Evolutionary conservation across 495 filamentous ascomycete genomes (phyloP).

Genomic region (Lophiostoma macrostomum): DNA sequence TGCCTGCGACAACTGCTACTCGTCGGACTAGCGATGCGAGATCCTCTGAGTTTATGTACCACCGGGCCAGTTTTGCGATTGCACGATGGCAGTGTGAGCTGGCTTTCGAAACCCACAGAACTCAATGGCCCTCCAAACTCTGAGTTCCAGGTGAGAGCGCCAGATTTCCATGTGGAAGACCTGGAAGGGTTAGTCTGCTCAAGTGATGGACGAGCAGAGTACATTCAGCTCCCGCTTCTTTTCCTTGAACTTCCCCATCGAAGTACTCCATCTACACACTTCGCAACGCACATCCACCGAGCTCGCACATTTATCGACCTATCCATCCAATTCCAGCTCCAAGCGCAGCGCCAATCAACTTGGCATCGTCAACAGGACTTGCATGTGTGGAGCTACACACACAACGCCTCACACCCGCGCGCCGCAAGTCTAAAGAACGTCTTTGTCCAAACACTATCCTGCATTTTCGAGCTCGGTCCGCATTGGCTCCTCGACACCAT

Average conservation of each 20-base stretch:
- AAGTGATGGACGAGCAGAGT: slow-evolving; percentile 31
- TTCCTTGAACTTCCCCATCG: slow-evolving; percentile 30
- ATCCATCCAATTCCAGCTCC: slow-evolving; percentile 24
- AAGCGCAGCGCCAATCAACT: not conserved
- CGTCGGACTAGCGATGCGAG: slow-evolving; percentile 34
- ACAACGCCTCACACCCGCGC: slow-evolving; percentile 7
- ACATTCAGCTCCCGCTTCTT: slow-evolving; percentile 33
- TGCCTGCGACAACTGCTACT: slow-evolving; percentile 36
- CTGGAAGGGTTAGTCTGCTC: too few species aligned
- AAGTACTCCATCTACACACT: slow-evolving; percentile 9
- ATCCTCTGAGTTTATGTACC: slow-evolving; percentile 35
- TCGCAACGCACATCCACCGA: slow-evolving; percentile 19
- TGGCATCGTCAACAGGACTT: too few species aligned
- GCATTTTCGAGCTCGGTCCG: slow-evolving; percentile 34
- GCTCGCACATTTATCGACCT: slow-evolving; percentile 26
- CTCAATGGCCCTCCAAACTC: too few species aligned
- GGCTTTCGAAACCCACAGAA: slow-evolving; percentile 34
- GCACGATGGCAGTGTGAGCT: slow-evolving; percentile 27
- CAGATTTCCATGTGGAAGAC: too few species aligned
- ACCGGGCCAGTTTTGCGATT: slow-evolving; percentile 32
- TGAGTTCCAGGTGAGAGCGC: too few species aligned
- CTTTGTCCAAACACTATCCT: slow-evolving; percentile 35
- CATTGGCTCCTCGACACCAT: slow-evolving; percentile 31
- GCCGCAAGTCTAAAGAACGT: slow-evolving; percentile 34
- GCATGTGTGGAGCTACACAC: slow-evolving; percentile 17